Percentiles rank a stretch among this genome's conserved stretches.
Conservation (phyloP, 805 yeast genomes). For the Saturnispora galanensis region DNA sequence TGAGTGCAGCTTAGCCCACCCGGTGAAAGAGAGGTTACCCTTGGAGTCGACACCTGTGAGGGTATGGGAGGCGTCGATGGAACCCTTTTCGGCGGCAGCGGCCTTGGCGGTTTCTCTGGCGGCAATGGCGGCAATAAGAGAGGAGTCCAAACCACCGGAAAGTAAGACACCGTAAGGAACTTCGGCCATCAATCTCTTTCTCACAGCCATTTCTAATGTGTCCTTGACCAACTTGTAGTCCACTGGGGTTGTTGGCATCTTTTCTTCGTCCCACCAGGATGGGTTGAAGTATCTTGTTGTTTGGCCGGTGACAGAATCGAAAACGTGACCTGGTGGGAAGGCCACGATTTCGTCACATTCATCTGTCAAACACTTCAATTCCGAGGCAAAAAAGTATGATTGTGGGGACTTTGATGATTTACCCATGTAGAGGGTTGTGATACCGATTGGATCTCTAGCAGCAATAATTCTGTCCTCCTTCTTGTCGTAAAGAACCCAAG, state of each 20-base stretch:
- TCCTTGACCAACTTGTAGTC: slow-evolving; percentile 68
- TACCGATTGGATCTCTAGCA: slow-evolving; percentile 97
- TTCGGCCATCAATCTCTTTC: slow-evolving; percentile 99
- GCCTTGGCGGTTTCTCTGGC: slow-evolving; percentile 90
- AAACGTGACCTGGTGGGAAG: slow-evolving; percentile 98
- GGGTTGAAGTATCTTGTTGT: slow-evolving; percentile 85
- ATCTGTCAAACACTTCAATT: slow-evolving; percentile 85
- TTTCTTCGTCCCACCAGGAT: slow-evolving; percentile 82
- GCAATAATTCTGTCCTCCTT: slow-evolving; percentile 81
- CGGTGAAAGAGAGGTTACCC: slow-evolving; percentile 72
- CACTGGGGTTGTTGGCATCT: slow-evolving; percentile 66
- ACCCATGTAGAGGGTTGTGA: slow-evolving; percentile 95
- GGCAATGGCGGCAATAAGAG: slow-evolving; percentile 93
- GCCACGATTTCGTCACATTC: slow-evolving; percentile 90
- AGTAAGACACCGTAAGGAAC: slow-evolving; percentile 97
- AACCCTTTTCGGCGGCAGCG: slow-evolving; percentile 35
- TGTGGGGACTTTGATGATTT: slow-evolving; percentile 57
- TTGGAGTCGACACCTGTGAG: slow-evolving; percentile 87
- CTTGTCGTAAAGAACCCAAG: slow-evolving; percentile 84
- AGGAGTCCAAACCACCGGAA: slow-evolving; percentile 96
- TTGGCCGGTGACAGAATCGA: slow-evolving; percentile 83
- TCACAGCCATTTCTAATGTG: slow-evolving; percentile 83
- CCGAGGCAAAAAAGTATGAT: slow-evolving; percentile 85
- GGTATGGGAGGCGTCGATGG: slow-evolving; percentile 47
- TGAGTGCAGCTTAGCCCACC: slow-evolving; percentile 79